Percentiles rank a stretch among this genome's conserved stretches.
These are phyloP conservation scores for Cylindrotheca closterium DNA, from an alignment of 108 stramenopile species.

Conservation along the genomic window DNA sequence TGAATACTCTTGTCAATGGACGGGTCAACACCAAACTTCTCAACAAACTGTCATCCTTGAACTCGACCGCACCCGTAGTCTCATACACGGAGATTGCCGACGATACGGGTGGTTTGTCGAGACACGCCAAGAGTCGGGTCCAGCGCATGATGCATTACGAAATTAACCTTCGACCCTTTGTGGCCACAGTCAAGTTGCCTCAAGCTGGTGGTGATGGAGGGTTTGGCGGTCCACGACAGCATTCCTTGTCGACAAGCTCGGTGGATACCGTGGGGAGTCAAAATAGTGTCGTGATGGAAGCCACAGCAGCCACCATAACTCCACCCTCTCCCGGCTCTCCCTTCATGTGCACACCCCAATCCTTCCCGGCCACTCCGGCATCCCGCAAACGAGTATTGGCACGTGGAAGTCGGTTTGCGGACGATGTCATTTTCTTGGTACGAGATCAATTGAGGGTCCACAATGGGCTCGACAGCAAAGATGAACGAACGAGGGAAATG, in stretches of 20 bases:
- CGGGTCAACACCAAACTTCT: slow-evolving; percentile 30
- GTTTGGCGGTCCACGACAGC: not conserved
- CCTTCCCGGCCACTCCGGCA: slow-evolving; percentile 93
- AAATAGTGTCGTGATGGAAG: slow-evolving; percentile 12
- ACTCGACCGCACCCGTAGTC: slow-evolving; percentile 67
- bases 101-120: slow-evolving; percentile 55
- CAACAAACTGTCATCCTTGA: slow-evolving; percentile 66
- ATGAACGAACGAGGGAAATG: slow-evolving; percentile 86
- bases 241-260: not conserved
- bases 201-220: slow-evolving; percentile 3
- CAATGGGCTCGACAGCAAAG: slow-evolving; percentile 63
- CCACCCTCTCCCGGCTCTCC: slow-evolving; percentile 59
- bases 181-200: slow-evolving; percentile 71
- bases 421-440: slow-evolving; percentile 93
- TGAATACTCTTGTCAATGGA: not conserved
- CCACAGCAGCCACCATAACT: slow-evolving; percentile 39
- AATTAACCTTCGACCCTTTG: slow-evolving; percentile 81
- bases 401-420: slow-evolving; percentile 78
- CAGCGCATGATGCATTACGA: slow-evolving; percentile 89
- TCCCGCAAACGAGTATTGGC: slow-evolving; percentile 87
- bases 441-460: slow-evolving; percentile 92
- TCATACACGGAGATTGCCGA: slow-evolving; percentile 68
- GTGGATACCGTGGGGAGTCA: not conserved
- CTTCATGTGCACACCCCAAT: slow-evolving; percentile 96
- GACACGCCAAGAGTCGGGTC: slow-evolving; percentile 66